These are phyloP conservation scores for Raddia guianensis DNA, from an alignment of 176 grass and related monocot species.

Conservation along the genomic window DNA sequence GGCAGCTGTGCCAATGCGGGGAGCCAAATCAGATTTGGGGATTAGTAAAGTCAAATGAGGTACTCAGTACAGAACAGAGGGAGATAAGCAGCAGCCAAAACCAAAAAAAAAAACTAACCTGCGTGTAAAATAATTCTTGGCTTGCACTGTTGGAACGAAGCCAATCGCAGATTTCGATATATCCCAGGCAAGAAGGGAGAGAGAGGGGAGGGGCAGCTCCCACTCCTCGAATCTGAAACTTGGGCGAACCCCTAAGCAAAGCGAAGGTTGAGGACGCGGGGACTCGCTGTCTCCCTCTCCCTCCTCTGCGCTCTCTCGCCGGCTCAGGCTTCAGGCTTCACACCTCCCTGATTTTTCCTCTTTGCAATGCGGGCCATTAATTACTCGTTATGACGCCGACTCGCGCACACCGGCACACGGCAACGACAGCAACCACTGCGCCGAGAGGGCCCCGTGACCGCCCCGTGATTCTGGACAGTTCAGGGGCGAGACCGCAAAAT, in stretches of 20 bases:
- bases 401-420: constrained; percentile 25
- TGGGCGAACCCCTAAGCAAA: constrained; percentile 48
- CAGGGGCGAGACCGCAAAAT: constrained; percentile 32
- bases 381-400: constrained; percentile 31
- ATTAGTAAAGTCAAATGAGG: constrained; percentile 41
- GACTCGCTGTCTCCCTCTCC: constrained; percentile 1
- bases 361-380: constrained; percentile 27
- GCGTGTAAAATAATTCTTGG: constrained; percentile 40
- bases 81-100: constrained; percentile 27
- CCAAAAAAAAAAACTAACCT: constrained; percentile 45
- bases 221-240: constrained; percentile 46
- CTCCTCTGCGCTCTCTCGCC: neutral
- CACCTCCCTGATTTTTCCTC: constrained; percentile 3
- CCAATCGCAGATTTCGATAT: constrained; percentile 41
- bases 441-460: neutral
- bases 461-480: constrained; percentile 25
- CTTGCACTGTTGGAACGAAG: constrained; percentile 25
- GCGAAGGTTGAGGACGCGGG: constrained; percentile 16
- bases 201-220: neutral
- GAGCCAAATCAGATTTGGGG: constrained; percentile 52
- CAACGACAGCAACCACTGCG: constrained; percentile 25
- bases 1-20: constrained; percentile 45
- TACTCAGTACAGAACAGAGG: neutral
- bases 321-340: no score
- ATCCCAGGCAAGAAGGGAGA: neutral